Conservation (phyloP, 768 basidiomycete species). For the Pleurotus djamor region DNA sequence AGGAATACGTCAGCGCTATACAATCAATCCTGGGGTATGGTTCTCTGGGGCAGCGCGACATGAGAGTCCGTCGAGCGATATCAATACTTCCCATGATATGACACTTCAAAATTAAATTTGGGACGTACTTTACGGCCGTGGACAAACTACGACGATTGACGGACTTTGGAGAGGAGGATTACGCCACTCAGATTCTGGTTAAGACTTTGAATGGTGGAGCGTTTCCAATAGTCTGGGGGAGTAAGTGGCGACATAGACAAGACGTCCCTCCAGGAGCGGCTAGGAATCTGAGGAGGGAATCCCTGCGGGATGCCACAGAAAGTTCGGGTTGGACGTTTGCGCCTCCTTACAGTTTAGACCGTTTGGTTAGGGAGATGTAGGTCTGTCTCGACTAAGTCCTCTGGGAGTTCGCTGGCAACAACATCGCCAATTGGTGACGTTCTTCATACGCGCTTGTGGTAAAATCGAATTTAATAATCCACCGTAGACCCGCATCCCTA, state of each 20-base stretch:
- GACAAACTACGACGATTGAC: neutral
- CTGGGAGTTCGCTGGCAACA: too few relatives aligned
- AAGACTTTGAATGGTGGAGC: neutral
- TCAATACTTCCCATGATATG: neutral
- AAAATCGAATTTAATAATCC: too few relatives aligned
- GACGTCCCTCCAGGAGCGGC: neutral
- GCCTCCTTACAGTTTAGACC: neutral
- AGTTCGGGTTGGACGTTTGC: neutral
- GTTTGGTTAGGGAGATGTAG: too few relatives aligned
- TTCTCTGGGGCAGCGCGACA: neutral
- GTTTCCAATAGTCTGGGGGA: neutral
- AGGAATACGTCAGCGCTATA: neutral
- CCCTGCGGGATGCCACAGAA: neutral
- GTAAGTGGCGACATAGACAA: neutral
- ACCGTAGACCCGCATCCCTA: too few relatives aligned
- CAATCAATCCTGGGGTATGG: neutral
- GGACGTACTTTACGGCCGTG: neutral
- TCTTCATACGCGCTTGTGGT: too few relatives aligned
- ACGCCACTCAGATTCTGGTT: neutral
- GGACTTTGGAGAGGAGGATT: neutral
- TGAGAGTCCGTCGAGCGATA: neutral
- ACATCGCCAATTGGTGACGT: too few relatives aligned
- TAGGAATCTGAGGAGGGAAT: neutral
- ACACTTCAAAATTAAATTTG: neutral
- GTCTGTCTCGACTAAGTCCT: too few relatives aligned